Base-by-base conservation (phyloP, 345 rosid genomes). In the Populus nigra region DNA sequence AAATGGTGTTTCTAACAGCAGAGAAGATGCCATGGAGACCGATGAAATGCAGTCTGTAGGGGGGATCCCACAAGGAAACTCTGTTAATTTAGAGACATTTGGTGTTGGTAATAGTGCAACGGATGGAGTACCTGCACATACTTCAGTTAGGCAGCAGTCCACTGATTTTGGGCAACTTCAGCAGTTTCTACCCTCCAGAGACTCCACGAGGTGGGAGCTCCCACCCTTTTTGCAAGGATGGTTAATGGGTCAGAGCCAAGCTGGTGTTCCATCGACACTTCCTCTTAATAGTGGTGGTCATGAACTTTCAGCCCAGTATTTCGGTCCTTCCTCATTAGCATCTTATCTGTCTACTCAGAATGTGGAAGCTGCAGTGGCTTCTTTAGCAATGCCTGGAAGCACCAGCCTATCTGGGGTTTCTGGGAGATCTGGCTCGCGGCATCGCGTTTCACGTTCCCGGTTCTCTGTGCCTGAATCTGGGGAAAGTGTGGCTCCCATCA, bases 221-320 rank as follows among this genome's bases (percentile, higher is more conserved):
- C 47, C 47, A 66, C 94, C 92, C 36, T 90, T 91, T 81, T 78
- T 90, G 87, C 94, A 90, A 79, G 94, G 93, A 79, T 90, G 92
- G 94, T 77, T 90, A 79, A 87, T 90, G 89, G 94, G 90, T 72
- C 92, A 89, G 83, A 89, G 87, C 79, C 96, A 91, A 78, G 88
- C 89, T 73, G 86, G 84, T 83, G 76, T 83, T 43, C 88, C 85
- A n/a, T 47, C 88, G 39, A 71, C 79, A 77, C 85, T 70, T 82
- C 85, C 90, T 80, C 85, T 84, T 80, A 73, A 69, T 73, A 84
- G 83, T 49, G 70, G 83, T 77, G 78, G 79, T 75, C 85, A 45
- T 71, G 92, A 80, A 73, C 78, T 77, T 75, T 69, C 83, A 75
- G 62, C 77, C 75, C 87, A 86, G 57, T 35, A 69, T 71, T 50